Conservation (phyloP, 148 eudicot species). For the Rhododendron ferrugineum region DNA sequence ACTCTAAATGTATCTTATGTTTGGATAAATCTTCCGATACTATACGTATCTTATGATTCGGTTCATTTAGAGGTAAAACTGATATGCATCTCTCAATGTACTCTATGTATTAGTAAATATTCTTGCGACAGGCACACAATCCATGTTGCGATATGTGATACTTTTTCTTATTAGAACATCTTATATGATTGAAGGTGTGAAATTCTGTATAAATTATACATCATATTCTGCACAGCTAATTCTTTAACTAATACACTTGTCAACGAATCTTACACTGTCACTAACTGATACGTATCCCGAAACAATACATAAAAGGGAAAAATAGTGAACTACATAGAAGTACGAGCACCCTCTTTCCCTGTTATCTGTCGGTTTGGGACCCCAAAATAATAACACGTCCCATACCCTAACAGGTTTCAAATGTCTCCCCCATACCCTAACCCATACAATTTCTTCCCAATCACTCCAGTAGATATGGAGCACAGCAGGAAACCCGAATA, state of each 20-base stretch:
- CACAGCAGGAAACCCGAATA: background rate
- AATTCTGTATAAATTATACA: too few relatives aligned
- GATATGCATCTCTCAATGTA: background rate
- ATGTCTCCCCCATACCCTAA: background rate
- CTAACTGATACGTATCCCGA: background rate
- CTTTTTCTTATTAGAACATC: too few relatives aligned
- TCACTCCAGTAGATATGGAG: background rate
- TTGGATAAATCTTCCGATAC: background rate
- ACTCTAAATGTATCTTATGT: background rate
- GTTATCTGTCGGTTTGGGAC: background rate
- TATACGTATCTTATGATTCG: background rate
- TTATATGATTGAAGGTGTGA: too few relatives aligned
- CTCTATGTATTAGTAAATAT: background rate
- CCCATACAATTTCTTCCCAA: background rate
- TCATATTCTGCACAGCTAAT: background rate
- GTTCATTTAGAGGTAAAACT: background rate
- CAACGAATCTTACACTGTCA: background rate
- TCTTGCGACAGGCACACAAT: background rate
- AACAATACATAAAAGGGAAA: background rate
- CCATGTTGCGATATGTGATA: background rate
- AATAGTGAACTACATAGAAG: background rate
- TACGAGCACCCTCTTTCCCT: background rate
- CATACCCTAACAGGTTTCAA: background rate
- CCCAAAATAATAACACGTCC: background rate
- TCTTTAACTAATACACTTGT: background rate